A percentile compares a stretch with the other conserved stretches of the same genome.
Evolutionary conservation across 371 early-diverging fungal species (phyloP).

Genomic region (Syncephalastrum contaminatum): DNA sequence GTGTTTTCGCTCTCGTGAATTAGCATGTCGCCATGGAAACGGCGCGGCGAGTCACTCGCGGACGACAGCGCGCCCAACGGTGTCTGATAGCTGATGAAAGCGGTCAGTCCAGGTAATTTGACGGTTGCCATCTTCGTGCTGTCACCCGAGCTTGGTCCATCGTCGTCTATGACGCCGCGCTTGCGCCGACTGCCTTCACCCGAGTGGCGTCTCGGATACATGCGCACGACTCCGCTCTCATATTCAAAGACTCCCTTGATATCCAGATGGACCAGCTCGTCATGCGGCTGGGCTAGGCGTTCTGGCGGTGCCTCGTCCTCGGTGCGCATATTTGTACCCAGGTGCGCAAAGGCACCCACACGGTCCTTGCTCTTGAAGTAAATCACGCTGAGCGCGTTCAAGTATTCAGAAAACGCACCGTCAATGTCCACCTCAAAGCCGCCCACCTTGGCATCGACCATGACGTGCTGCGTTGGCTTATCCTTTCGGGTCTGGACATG

Average conservation of each 20-base stretch:
- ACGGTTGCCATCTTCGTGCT: slow-evolving; percentile 57
- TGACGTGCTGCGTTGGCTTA: slow-evolving; percentile 39
- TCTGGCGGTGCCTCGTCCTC: neutral
- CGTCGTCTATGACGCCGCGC: slow-evolving; percentile 5
- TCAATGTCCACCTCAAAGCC: slow-evolving; percentile 73
- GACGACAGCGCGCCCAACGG: slow-evolving; percentile 53
- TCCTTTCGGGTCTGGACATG: slow-evolving; percentile 46
- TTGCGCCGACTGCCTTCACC: slow-evolving; percentile 18
- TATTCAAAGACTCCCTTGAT: slow-evolving; percentile 43
- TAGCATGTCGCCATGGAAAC: slow-evolving; percentile 65
- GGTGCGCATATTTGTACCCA: neutral
- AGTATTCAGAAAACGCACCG: slow-evolving; percentile 66
- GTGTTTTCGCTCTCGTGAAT: slow-evolving; percentile 78
- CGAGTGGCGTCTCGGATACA: slow-evolving; percentile 55
- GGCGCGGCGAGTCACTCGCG: slow-evolving; percentile 40
- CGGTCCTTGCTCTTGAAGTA: slow-evolving; percentile 61
- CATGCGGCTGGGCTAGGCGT: slow-evolving; percentile 1
- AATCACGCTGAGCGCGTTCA: slow-evolving; percentile 66
- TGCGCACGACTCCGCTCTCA: slow-evolving; percentile 44
- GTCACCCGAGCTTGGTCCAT: neutral
- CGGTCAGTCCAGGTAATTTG: slow-evolving; percentile 66
- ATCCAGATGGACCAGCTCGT: slow-evolving; percentile 28
- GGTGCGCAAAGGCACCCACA: slow-evolving; percentile 47
- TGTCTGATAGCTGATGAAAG: slow-evolving; percentile 62
- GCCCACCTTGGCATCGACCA: slow-evolving; percentile 62